Percentiles rank a stretch among this genome's conserved stretches.
Evolutionary conservation across 306 rosid genomes (phyloP).

Genomic region (Castanea mollissima): DNA sequence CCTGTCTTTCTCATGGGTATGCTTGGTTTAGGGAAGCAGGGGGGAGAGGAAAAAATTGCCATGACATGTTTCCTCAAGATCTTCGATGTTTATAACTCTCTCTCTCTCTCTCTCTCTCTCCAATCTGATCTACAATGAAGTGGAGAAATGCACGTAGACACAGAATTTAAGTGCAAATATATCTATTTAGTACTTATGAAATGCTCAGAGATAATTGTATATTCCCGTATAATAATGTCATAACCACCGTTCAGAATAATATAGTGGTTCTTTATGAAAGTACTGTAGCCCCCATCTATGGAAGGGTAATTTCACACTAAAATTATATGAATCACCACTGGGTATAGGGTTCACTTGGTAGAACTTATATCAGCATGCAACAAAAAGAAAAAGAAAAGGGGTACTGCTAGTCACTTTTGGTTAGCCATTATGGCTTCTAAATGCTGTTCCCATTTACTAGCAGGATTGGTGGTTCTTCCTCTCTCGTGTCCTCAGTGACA

Average conservation of each 20-base stretch:
- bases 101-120: no score
- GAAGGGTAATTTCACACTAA: neutral
- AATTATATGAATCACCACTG: neutral
- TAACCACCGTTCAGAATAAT: neutral
- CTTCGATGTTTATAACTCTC: no score
- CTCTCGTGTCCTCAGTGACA: neutral
- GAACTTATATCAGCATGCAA: slow-evolving; percentile 7
- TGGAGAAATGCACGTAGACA: no score
- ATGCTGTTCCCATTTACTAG: neutral
- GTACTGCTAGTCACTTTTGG: neutral
- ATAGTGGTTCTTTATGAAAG: neutral
- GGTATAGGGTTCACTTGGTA: slow-evolving; percentile 9
- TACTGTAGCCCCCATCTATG: neutral
- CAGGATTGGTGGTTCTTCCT: neutral
- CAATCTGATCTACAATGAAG: no score
- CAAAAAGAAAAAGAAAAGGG: neutral
- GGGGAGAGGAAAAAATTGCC: no score
- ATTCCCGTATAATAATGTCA: neutral
- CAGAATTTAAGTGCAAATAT: neutral
- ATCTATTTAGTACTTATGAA: neutral
- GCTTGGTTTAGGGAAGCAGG: no score
- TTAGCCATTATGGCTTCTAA: neutral
- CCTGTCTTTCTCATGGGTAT: no score
- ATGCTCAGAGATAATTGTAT: neutral
- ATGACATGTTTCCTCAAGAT: no score